Percentiles rank a stretch among this genome's conserved stretches.
Evolutionary conservation across 2,329 filamentous ascomycete species (phyloP).

Genomic region (Aspergillus japonicus): DNA sequence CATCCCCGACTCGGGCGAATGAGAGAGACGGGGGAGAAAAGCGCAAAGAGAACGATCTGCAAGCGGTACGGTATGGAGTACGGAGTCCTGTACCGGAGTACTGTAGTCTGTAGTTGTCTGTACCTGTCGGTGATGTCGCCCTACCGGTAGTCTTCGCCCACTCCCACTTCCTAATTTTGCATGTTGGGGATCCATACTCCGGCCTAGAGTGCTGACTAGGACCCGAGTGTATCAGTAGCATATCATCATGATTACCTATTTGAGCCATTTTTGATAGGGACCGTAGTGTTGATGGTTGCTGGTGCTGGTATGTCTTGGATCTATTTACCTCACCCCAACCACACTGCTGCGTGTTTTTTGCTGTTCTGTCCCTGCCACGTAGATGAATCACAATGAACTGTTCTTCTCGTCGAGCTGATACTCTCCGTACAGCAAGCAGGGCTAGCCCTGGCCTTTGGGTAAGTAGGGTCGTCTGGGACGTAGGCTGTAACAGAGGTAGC

Average conservation of each 20-base stretch:
- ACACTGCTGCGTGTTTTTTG: not conserved
- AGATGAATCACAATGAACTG: not conserved
- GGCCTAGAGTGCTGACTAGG: not conserved
- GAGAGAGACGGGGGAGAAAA: not conserved
- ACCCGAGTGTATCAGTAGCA: not conserved
- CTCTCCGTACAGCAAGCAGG: not conserved
- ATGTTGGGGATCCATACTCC: not conserved
- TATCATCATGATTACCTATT: slow-evolving; percentile 1
- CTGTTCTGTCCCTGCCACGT: slow-evolving; percentile 1
- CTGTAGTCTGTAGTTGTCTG: too few species aligned
- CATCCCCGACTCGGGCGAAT: slow-evolving; percentile 18
- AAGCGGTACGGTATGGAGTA: slow-evolving; percentile 7
- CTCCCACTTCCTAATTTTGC: not conserved
- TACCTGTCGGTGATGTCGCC: not conserved
- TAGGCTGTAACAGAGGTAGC: not conserved
- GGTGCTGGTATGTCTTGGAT: not conserved
- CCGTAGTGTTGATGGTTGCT: not conserved
- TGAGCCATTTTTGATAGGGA: not conserved
- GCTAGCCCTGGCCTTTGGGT: not conserved
- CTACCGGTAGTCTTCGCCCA: not conserved
- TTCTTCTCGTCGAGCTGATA: not conserved
- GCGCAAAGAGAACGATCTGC: slow-evolving; percentile 16
- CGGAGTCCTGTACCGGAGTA: not conserved
- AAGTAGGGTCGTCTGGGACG: too few species aligned
- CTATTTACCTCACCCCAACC: not conserved